Evolutionary conservation across 768 basidiomycete genomes (phyloP), one percentile per base, ranked within the genome.

Genomic region (Phaffia tasmanica): DNA sequence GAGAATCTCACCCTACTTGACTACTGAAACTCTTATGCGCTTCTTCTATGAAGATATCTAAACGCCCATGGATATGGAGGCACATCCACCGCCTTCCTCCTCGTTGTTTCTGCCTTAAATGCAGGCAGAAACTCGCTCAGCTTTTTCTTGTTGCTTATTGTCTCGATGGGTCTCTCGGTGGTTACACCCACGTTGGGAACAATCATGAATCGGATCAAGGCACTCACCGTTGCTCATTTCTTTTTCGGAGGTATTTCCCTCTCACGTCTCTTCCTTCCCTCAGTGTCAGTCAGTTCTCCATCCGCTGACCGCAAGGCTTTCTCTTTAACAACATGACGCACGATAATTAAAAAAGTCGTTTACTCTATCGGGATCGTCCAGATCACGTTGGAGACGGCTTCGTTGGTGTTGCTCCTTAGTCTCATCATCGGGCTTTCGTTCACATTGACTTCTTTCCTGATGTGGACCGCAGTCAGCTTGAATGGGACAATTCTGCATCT

Each of bases 321-420:
- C 35, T 42, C 35, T 11, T 42, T 11, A 5, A 11, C 65, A 18
- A 68, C 6, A 59, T 57, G 56, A 11, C 11, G 35, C n/a, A n/a
- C 18, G 30, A n/a, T 21, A 19, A 21, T 47, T 48, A 90, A 11
- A 42, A 25, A 18, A 25, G 88, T 92, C 46, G 77, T 97, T 53
- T 99, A 98, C 74, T 87, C 90, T 9, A 84, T 98, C 62, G 95
- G 95, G 23, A 93, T 94, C 50, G 94, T 95, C 53, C 85, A 92
- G 75, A 82, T 99, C 30, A 84, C 90, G 71, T 80, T 98, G 46
- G 92, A 98, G 75, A 88, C 74, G 29, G 72, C 74, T 64, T 51
- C 29, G 0, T 86, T 88, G 0, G 79, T 94, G 63, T 75, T 89
- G 59, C 81, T 95, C 30, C 79, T 99, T 69, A 74, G 95, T 71